Percentiles rank a stretch among this genome's conserved stretches.
Evolutionary conservation across 441 rosid genomes (phyloP).

Genomic region (Arabidopsis lyrata): DNA sequence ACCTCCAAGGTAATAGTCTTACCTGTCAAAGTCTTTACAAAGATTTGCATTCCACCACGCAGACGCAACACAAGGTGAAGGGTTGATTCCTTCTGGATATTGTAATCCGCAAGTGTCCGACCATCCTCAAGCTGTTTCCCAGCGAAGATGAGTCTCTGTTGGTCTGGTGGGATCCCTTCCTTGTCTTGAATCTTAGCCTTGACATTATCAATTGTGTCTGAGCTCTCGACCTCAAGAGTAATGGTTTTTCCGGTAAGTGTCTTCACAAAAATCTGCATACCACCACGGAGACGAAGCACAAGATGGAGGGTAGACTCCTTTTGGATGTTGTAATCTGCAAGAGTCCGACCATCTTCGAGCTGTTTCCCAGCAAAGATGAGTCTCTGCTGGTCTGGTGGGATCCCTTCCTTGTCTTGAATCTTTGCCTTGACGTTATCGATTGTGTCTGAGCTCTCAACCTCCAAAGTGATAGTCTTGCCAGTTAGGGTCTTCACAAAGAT

Average conservation of each 20-base stretch:
- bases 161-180: slow-evolving; percentile 50
- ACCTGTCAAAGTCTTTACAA: no score
- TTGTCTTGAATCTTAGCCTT: slow-evolving; percentile 47
- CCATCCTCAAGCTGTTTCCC: slow-evolving; percentile 49
- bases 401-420: slow-evolving; percentile 49
- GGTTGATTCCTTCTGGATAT: slow-evolving; percentile 48
- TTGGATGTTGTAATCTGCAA: slow-evolving; percentile 43
- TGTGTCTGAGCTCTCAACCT: slow-evolving; percentile 46
- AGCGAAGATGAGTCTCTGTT: slow-evolving; percentile 48
- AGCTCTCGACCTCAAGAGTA: slow-evolving; percentile 44
- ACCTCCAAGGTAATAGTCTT: slow-evolving; percentile 26
- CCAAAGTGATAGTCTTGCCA: slow-evolving; percentile 44
- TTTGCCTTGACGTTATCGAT: slow-evolving; percentile 45
- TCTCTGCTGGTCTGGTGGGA: slow-evolving; percentile 48
- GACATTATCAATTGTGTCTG: slow-evolving; percentile 44
- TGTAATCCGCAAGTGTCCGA: slow-evolving; percentile 45
- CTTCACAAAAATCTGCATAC: slow-evolving; percentile 48
- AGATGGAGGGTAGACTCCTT: slow-evolving; percentile 39
- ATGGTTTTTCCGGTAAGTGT: slow-evolving; percentile 43
- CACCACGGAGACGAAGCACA: slow-evolving; percentile 44
- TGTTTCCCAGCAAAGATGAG: slow-evolving; percentile 43
- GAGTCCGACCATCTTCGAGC: slow-evolving; percentile 35
- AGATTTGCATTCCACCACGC: no score
- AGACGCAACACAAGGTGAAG: slow-evolving; percentile 30
- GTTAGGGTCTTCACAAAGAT: slow-evolving; percentile 48